Conservation (phyloP, 1,284 basidiomycete species). For the Ceratobasidium sp. region DNA sequence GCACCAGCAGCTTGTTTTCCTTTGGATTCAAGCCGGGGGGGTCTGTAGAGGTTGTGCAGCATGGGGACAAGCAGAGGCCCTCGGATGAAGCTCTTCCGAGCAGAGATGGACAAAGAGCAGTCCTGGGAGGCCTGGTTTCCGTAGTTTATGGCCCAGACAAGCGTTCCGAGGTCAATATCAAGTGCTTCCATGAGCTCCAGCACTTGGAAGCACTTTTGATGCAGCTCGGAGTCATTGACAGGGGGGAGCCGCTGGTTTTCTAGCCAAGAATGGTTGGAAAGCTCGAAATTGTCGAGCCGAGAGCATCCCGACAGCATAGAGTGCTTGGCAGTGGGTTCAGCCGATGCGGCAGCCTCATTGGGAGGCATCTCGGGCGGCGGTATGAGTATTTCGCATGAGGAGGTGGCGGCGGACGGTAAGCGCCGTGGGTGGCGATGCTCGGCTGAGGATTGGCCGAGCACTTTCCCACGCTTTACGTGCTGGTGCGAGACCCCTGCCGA, state of each 20-base stretch:
- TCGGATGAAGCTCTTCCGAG: neutral
- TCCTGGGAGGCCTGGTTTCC: neutral
- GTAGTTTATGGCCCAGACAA: constrained; percentile 7
- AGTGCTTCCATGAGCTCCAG: neutral
- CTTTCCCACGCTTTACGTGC: too few species aligned
- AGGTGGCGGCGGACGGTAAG: neutral
- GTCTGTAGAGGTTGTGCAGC: neutral
- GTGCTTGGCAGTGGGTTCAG: neutral
- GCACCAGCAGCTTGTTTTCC: too few species aligned
- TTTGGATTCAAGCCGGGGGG: neutral
- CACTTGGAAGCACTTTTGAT: neutral
- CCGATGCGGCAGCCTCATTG: neutral
- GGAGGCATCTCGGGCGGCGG: neutral
- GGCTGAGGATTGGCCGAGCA: too few species aligned
- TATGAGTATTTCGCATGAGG: neutral
- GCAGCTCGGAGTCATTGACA: neutral
- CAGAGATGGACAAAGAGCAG: neutral
- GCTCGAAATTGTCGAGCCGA: neutral
- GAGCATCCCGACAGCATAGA: neutral
- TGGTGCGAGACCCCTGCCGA: neutral
- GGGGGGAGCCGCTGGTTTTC: neutral
- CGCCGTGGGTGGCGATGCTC: too few species aligned
- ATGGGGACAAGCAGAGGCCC: neutral
- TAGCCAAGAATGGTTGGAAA: neutral
- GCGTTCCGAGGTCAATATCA: neutral